These are phyloP conservation scores for Aureobasidium sp. DNA, from an alignment of 2,329 filamentous ascomycete species.

Conservation along the genomic window DNA sequence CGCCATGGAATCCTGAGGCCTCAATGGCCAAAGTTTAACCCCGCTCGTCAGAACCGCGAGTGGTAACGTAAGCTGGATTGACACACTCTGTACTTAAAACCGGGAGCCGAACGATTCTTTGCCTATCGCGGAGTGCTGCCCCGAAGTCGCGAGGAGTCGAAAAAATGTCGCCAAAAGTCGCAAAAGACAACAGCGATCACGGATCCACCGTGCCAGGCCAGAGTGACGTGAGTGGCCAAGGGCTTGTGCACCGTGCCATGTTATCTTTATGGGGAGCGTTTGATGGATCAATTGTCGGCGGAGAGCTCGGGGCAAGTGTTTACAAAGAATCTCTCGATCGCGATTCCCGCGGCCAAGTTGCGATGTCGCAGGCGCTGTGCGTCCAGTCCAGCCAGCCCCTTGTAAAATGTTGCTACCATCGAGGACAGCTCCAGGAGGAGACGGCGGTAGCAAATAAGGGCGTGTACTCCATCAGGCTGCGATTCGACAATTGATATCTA, in stretches of 20 bases:
- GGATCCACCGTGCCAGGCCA: background rate
- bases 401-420: background rate
- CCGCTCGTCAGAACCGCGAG: background rate
- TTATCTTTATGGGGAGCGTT: constrained; percentile 11
- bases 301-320: constrained; percentile 11
- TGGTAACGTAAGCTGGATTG: constrained; percentile 1
- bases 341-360: background rate
- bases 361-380: background rate
- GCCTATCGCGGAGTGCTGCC: background rate
- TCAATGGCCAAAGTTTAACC: constrained; percentile 2
- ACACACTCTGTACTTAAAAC: background rate
- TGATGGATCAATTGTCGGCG: constrained; percentile 14
- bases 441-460: background rate
- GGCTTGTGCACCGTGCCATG: background rate
- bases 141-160: background rate
- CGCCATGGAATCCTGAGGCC: constrained; percentile 1
- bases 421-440: background rate
- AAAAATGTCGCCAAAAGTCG: background rate
- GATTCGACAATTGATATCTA: background rate
- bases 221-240: constrained; percentile 2
- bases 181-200: background rate
- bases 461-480: background rate
- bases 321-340: constrained; percentile 9
- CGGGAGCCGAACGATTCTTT: constrained; percentile 5
- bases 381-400: background rate